Conservation (phyloP, 805 yeast species). For the Pichia eremophila region DNA sequence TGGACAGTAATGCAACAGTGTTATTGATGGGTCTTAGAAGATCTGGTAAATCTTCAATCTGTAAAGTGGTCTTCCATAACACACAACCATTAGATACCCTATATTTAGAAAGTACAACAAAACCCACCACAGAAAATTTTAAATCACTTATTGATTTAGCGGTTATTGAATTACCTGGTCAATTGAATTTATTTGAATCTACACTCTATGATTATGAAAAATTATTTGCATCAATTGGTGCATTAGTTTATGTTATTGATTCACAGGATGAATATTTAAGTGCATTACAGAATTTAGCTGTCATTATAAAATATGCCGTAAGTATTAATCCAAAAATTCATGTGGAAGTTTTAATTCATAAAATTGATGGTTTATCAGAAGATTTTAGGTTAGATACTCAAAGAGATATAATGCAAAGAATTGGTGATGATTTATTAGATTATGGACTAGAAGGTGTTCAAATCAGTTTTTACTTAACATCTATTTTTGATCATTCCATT, state of each 20-base stretch:
- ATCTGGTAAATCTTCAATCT: constrained; percentile 91
- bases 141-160: constrained; percentile 76
- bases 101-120: constrained; percentile 81
- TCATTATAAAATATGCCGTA: constrained; percentile 81
- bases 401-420: constrained; percentile 91
- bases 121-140: constrained; percentile 79
- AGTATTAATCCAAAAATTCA: constrained; percentile 76
- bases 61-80: constrained; percentile 91
- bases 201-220: constrained; percentile 63
- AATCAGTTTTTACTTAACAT: constrained; percentile 82
- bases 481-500: constrained; percentile 91
- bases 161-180: constrained; percentile 94
- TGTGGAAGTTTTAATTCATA: constrained; percentile 89
- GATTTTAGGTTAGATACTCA: constrained; percentile 92
- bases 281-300: constrained; percentile 80
- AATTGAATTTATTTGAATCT: constrained; percentile 80
- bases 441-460: constrained; percentile 87
- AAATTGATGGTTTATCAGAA: constrained; percentile 90
- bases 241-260: constrained; percentile 89
- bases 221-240: constrained; percentile 74
- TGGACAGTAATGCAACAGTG: constrained; percentile 67
- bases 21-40: constrained; percentile 81
- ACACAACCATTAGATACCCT: constrained; percentile 94
- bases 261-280: constrained; percentile 91
- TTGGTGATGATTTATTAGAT: constrained; percentile 86